phyloP scores from a whole-genome alignment of 176 grass and related monocot genomes.

The Lolium multiflorum region DNA sequence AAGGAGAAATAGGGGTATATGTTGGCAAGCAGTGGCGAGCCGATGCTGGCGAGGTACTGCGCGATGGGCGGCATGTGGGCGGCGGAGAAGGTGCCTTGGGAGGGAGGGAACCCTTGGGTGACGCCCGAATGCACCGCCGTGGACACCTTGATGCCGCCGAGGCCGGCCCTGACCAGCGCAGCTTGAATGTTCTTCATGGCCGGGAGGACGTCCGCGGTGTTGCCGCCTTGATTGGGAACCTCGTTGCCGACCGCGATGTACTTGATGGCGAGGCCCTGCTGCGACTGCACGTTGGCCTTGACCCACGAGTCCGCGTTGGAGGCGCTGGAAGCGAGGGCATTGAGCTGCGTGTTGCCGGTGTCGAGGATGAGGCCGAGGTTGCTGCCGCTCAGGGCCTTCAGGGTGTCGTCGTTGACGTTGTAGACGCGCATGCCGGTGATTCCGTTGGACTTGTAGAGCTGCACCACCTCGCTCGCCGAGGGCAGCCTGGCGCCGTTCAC shows the following conservation, averaged over 20 bases:
- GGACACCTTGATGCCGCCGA: constrained; percentile 17
- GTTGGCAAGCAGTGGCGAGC: constrained; percentile 1
- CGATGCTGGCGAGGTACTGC: neutral
- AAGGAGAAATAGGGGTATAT: neutral
- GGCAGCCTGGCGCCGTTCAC: constrained; percentile 16
- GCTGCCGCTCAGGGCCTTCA: constrained; percentile 39
- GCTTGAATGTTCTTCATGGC: constrained; percentile 13
- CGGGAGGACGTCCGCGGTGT: constrained; percentile 32
- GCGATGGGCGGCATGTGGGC: constrained; percentile 42
- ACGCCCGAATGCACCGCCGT: constrained; percentile 33
- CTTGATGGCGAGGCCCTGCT: constrained; percentile 31
- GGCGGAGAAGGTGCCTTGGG: constrained; percentile 47
- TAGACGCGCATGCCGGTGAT: constrained; percentile 57
- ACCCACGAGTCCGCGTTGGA: constrained; percentile 44
- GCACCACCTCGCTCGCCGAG: constrained; percentile 31
- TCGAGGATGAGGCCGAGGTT: constrained; percentile 53
- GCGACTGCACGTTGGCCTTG: constrained; percentile 24
- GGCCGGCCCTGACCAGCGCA: neutral
- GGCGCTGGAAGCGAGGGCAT: neutral
- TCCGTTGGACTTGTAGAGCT: constrained; percentile 40
- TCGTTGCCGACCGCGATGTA: constrained; percentile 71
- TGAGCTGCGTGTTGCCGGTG: constrained; percentile 36
- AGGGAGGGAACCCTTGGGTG: constrained; percentile 50
- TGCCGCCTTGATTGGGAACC: constrained; percentile 21
- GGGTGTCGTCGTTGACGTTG: neutral